Evolutionary conservation across 176 grass and related monocot genomes (phyloP).

Genomic region (Raddia guianensis): DNA sequence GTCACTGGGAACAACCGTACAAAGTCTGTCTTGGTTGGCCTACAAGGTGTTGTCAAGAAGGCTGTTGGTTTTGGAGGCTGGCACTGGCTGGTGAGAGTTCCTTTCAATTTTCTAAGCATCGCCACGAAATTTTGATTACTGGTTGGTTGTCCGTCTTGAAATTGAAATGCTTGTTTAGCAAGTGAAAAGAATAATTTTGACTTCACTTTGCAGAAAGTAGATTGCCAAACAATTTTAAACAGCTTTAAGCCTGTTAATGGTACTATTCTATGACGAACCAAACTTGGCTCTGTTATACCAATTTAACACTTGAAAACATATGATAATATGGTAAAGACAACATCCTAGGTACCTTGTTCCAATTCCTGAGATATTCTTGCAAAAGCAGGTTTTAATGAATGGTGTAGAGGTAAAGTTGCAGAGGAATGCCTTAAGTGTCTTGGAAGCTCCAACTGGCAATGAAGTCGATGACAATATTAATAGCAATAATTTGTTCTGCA

Average conservation of each 20-base stretch:
- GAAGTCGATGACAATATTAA: conserved; percentile 53
- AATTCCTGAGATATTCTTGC: conserved; percentile 25
- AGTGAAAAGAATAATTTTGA: background rate
- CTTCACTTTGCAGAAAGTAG: conserved; percentile 10
- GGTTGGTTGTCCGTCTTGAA: background rate
- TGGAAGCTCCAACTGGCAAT: conserved; percentile 74
- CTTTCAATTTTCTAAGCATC: background rate
- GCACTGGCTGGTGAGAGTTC: conserved; percentile 76
- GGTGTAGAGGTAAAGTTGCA: conserved; percentile 89
- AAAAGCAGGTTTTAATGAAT: conserved; percentile 70
- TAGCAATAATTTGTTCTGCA: conserved; percentile 64
- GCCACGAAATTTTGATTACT: conserved; percentile 34
- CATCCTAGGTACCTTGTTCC: background rate
- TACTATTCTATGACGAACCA: background rate
- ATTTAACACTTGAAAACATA: conserved; percentile 4
- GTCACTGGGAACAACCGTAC: conserved; percentile 91
- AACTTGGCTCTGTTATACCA: background rate
- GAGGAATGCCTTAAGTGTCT: conserved; percentile 80
- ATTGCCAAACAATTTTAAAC: background rate
- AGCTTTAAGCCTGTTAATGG: background rate
- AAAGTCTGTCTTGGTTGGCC: conserved; percentile 80
- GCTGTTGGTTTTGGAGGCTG: conserved; percentile 86
- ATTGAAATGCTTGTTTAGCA: background rate
- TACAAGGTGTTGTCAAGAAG: conserved; percentile 89
- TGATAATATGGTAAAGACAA: background rate